Percentiles rank a stretch among this genome's conserved stretches.
These are phyloP conservation scores for Triangularia verruculosa DNA, from an alignment of 2,329 filamentous ascomycete species.

Conservation along the genomic window DNA sequence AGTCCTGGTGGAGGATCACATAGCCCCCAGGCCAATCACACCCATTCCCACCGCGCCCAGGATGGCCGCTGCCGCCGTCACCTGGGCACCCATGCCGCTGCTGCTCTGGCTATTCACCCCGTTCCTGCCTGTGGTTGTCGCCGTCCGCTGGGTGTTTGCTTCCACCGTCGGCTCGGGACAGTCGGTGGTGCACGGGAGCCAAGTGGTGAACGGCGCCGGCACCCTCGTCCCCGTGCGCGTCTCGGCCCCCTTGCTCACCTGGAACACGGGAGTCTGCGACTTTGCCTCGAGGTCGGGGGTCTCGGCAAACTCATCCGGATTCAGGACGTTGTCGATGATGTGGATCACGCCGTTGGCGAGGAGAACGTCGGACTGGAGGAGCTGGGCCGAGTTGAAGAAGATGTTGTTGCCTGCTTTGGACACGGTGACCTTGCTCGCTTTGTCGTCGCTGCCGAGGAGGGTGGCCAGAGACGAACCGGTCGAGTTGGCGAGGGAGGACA, in stretches of 20 bases:
- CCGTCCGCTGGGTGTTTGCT: background rate
- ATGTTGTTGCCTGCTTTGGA: conserved; percentile 41
- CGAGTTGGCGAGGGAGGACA: conserved; percentile 25
- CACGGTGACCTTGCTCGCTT: conserved; percentile 45
- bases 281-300: conserved; percentile 37
- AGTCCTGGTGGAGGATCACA: conserved; percentile 3
- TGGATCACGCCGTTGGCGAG: conserved; percentile 58
- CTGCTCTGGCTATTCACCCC: background rate
- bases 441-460: conserved; percentile 17
- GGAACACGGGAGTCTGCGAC: conserved; percentile 37
- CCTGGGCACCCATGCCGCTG: background rate
- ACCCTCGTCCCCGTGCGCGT: conserved; percentile 23
- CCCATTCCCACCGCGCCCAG: conserved; percentile 3
- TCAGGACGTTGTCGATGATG: conserved; percentile 53
- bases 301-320: conserved; percentile 38
- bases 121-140: background rate
- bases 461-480: conserved; percentile 45
- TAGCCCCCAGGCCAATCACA: conserved; percentile 5
- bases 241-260: conserved; percentile 14
- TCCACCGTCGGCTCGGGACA: conserved; percentile 35
- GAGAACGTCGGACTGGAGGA: conserved; percentile 52
- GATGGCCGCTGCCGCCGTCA: background rate
- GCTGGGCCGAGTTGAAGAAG: conserved; percentile 51
- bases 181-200: conserved; percentile 41
- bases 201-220: conserved; percentile 39